Evolutionary conservation across 2,329 filamentous ascomycete genomes (phyloP), one percentile per base, ranked within the genome.

Genomic region (Exophiala alcalophila): DNA sequence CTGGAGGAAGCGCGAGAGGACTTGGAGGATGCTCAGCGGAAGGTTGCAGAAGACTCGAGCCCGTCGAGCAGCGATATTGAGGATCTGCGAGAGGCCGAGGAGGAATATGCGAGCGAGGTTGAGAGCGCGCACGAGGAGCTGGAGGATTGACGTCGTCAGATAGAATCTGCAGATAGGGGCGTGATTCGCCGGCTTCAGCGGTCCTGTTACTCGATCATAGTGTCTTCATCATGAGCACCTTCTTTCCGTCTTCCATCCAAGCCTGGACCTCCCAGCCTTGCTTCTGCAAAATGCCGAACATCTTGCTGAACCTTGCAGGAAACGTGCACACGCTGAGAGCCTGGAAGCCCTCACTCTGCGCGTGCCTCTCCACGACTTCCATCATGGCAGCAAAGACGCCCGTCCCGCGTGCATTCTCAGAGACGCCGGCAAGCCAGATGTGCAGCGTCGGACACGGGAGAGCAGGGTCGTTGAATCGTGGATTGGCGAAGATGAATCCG

Each of bases 231-330:
- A 47, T 24, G 16, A 50, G 32, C 28, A 44, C 42, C 27, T 50
- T 50, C 38, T 37, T 31, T 15, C 44, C 37, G 19, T 46, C 31
- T 38, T 39, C 41, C 26, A 34, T 29, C 37, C 34, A 24, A 10
- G 23, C 28, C 16, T 14, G 19, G 5, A 30, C 31, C 12, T 62
- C 56, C 3, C 71, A 72, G 0, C 74, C 76, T 8, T 70, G 62
- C 46, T 72, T 71, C 61, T 84, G 76, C 2, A 76, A 61, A 0
- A 70, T 58, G 8, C 62, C 59, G 1, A 83, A 57, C 2, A 85
- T 61, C 50, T 32, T 34, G 2, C 8, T 12, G 20, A 40, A 46
- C 25, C 19, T 41, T 5, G 18, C 30, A 2, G 43, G 43, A 29
- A 35, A 46, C 9, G 43, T 46, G n/a, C 29, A 26, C 6, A 46